A percentile compares a stretch with the other conserved stretches of the same genome.
These are phyloP conservation scores for Phytophthora melonis DNA, from an alignment of 352 stramenopile species.

Conservation along the genomic window DNA sequence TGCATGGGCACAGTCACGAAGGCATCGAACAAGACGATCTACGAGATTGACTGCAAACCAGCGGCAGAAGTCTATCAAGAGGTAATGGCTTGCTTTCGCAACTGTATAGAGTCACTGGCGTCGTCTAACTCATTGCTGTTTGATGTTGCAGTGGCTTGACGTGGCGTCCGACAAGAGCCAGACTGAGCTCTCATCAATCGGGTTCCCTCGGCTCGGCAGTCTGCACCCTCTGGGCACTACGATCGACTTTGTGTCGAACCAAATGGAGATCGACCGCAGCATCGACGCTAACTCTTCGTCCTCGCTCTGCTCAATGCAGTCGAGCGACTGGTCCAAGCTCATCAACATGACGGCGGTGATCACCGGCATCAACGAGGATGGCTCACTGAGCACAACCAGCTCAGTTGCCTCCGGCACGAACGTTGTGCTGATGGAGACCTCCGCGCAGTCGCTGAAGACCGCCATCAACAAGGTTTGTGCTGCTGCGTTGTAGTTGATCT, in stretches of 20 bases:
- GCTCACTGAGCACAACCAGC: conserved; percentile 84
- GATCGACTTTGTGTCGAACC: conserved; percentile 81
- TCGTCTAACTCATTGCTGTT: background rate
- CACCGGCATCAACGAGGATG: conserved; percentile 85
- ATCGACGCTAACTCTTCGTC: conserved; percentile 60
- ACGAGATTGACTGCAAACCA: conserved; percentile 87
- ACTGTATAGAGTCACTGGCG: background rate
- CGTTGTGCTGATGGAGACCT: conserved; percentile 91
- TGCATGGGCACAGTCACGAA: conserved; percentile 91
- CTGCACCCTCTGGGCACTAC: conserved; percentile 85
- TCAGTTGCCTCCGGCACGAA: conserved; percentile 79
- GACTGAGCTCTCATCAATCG: conserved; percentile 76
- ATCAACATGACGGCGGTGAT: conserved; percentile 91
- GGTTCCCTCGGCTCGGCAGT: conserved; percentile 85
- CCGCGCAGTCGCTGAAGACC: conserved; percentile 79
- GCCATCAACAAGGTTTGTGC: conserved; percentile 80
- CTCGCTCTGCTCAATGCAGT: conserved; percentile 83
- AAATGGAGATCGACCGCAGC: conserved; percentile 72
- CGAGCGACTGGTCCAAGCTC: conserved; percentile 80
- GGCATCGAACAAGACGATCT: conserved; percentile 85
- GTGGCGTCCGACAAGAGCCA: conserved; percentile 80
- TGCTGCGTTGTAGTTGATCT: background rate
- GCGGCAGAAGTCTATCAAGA: conserved; percentile 86
- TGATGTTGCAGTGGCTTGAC: conserved; percentile 69
- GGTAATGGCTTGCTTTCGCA: conserved; percentile 33